Conservation (phyloP, 371 early-diverging fungal species). For the Dichotomocladium elegans region DNA sequence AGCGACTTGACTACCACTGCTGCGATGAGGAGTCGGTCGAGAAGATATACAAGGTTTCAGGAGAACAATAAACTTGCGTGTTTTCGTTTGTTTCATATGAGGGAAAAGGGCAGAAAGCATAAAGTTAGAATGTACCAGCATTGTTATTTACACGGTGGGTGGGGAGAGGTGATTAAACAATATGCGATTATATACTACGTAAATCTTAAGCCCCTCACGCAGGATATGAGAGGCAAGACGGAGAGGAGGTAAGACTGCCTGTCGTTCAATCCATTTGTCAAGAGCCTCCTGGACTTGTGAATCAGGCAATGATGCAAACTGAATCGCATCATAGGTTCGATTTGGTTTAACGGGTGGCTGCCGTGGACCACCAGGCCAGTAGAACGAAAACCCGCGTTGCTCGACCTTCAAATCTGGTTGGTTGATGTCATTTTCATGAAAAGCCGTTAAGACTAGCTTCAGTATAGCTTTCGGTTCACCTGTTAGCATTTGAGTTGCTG, state of each 20-base stretch:
- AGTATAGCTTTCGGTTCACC: slow-evolving; percentile 17
- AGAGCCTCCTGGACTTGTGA: slow-evolving; percentile 6
- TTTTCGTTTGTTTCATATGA: no score
- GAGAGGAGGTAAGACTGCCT: slow-evolving; percentile 11
- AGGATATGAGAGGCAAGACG: slow-evolving; percentile 12
- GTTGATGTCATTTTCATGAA: not conserved
- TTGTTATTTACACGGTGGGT: no score
- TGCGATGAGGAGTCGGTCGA: no score
- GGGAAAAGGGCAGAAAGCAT: no score
- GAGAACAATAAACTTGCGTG: no score
- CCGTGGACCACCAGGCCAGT: slow-evolving; percentile 6
- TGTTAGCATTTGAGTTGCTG: slow-evolving; percentile 9
- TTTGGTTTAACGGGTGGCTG: not conserved
- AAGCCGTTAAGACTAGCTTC: slow-evolving; percentile 7
- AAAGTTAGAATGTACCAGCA: no score
- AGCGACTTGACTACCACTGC: no score
- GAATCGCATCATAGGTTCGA: slow-evolving; percentile 4
- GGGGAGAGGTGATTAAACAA: slow-evolving; percentile 5
- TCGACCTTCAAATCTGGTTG: not conserved
- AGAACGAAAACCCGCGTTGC: slow-evolving; percentile 5
- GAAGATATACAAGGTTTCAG: no score
- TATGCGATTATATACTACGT: slow-evolving; percentile 16
- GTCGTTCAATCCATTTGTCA: slow-evolving; percentile 8
- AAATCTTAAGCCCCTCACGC: slow-evolving; percentile 14
- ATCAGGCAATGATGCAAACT: slow-evolving; percentile 8